Percentiles rank a stretch among this genome's conserved stretches.
Evolutionary conservation across 2,329 filamentous ascomycete species (phyloP).

Genomic region (Diaporthe vexans): DNA sequence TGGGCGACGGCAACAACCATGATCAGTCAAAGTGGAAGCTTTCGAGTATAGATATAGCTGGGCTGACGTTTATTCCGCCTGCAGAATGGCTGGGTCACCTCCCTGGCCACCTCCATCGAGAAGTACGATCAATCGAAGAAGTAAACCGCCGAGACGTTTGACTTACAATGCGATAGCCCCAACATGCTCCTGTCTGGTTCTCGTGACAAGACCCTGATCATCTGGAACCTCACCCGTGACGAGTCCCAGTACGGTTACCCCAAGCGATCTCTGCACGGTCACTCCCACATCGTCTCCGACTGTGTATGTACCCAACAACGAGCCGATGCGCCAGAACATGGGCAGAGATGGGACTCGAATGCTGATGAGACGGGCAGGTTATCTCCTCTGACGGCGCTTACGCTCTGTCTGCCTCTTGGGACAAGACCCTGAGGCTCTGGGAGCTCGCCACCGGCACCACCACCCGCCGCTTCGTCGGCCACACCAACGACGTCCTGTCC

Average conservation of each 20-base stretch:
- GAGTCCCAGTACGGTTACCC: slow-evolving; percentile 98
- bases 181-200: slow-evolving; percentile 99
- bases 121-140: slow-evolving; percentile 74
- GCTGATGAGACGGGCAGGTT: slow-evolving; percentile 73
- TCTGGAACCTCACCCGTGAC: slow-evolving; percentile 99
- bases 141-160: slow-evolving; percentile 42
- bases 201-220: slow-evolving; percentile 99
- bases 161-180: slow-evolving; percentile 71
- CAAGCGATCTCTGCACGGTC: slow-evolving; percentile 98
- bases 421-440: slow-evolving; percentile 99
- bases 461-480: slow-evolving; percentile 98
- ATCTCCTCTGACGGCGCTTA: slow-evolving; percentile 99
- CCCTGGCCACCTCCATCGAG: slow-evolving; percentile 97
- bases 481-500: slow-evolving; percentile 99
- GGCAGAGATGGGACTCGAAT: slow-evolving; percentile 43
- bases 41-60: slow-evolving; percentile 3
- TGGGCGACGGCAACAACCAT: slow-evolving; percentile 33
- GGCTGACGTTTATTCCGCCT: slow-evolving; percentile 46
- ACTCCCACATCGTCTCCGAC: slow-evolving; percentile 99
- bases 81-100: slow-evolving; percentile 97
- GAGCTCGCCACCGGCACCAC: slow-evolving; percentile 97
- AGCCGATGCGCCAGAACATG: slow-evolving; percentile 16
- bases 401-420: slow-evolving; percentile 98
- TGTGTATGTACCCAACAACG: slow-evolving; percentile 78
- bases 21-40: slow-evolving; percentile 1